A percentile compares a stretch with the other conserved stretches of the same genome.
Conservation (phyloP, 2,329 filamentous ascomycete species). For the Fusarium piperis region DNA sequence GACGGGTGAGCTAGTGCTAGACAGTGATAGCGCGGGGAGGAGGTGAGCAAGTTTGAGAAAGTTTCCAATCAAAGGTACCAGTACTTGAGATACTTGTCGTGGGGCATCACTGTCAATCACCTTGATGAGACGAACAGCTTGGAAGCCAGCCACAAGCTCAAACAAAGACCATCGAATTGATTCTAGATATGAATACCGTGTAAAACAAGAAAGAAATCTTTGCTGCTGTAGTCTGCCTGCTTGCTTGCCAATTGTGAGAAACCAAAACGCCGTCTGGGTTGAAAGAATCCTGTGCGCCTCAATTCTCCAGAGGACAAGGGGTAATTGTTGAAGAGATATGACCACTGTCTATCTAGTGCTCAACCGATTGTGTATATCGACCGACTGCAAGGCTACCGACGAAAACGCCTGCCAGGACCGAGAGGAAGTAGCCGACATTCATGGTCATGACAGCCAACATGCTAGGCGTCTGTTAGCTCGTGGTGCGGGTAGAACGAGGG, state of each 20-base stretch:
- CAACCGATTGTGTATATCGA: conserved; percentile 66
- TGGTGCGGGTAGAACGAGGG: not conserved
- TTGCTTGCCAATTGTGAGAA: not conserved
- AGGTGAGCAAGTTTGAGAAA: conserved; percentile 63
- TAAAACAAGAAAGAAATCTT: not conserved
- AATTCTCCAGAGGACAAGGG: not conserved
- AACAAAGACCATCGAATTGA: not conserved
- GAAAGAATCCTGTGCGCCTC: not conserved
- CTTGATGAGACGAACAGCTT: not conserved
- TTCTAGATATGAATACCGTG: not conserved
- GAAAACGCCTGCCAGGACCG: conserved; percentile 82
- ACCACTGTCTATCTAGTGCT: conserved; percentile 52
- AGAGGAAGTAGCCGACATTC: conserved; percentile 86
- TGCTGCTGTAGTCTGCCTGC: not conserved
- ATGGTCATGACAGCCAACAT: conserved; percentile 94
- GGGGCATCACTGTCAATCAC: not conserved
- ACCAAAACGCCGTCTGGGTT: not conserved
- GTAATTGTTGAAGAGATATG: not conserved
- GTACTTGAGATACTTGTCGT: conserved; percentile 45
- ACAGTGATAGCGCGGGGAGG: not conserved
- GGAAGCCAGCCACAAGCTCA: not conserved
- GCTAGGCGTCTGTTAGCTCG: conserved; percentile 56
- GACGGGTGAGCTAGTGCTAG: not conserved
- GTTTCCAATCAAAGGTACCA: conserved; percentile 54
- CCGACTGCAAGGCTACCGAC: conserved; percentile 86